Conservation (phyloP, 192 early-diverging fungal genomes). For the Jimgerdemannia flammicorona region DNA sequence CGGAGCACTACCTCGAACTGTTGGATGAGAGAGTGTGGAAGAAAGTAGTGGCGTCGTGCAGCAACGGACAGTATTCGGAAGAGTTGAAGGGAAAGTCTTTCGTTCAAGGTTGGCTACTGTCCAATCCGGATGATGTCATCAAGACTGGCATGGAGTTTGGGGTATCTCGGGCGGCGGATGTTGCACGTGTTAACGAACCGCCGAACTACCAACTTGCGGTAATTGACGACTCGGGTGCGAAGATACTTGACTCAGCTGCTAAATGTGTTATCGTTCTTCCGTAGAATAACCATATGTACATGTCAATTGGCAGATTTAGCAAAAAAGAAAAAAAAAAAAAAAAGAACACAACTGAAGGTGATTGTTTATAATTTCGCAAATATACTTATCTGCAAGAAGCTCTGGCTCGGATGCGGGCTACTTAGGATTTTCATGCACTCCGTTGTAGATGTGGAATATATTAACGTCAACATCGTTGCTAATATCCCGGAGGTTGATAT, state of each 20-base stretch:
- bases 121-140: background rate
- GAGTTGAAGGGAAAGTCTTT: background rate
- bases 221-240: background rate
- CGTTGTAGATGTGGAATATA: too few species aligned
- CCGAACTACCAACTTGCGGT: background rate
- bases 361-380: too few species aligned
- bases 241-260: background rate
- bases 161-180: background rate
- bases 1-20: background rate
- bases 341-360: too few species aligned
- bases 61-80: background rate
- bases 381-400: too few species aligned
- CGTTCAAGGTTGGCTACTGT: background rate
- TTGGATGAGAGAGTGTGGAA: background rate
- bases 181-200: background rate
- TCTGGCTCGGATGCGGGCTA: too few species aligned
- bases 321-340: too few species aligned
- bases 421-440: too few species aligned
- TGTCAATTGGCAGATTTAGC: too few species aligned
- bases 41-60: background rate
- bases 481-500: too few species aligned
- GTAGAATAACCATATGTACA: background rate
- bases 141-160: background rate
- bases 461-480: too few species aligned
- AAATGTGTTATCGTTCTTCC: background rate